Evolutionary conservation across 139 green algal genomes (phyloP).

Genomic region (Chlorella sp.): DNA sequence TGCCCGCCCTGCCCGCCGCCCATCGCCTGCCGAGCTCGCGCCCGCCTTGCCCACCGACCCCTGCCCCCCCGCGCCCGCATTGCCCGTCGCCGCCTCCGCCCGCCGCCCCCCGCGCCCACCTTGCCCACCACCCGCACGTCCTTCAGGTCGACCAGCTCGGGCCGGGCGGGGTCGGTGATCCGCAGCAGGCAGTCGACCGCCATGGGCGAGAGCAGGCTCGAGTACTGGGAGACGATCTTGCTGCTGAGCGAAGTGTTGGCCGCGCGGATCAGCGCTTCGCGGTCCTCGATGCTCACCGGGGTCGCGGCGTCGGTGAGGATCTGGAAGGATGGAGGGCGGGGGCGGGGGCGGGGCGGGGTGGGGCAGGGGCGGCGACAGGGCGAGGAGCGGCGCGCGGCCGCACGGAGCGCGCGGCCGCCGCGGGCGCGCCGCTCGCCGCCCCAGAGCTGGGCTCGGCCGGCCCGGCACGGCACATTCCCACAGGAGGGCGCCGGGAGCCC

Average conservation of each 20-base stretch:
- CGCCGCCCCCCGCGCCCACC: no score
- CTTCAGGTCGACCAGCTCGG: constrained; percentile 89
- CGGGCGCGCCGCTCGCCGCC: no score
- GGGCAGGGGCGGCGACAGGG: not conserved
- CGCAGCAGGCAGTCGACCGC: constrained; percentile 93
- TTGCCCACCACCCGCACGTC: constrained; percentile 91
- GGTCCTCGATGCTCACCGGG: constrained; percentile 91
- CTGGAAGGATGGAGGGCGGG: not conserved
- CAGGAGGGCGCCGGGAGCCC: no score
- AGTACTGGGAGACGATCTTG: constrained; percentile 98
- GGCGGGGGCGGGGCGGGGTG: not conserved
- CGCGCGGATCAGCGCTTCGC: constrained; percentile 86
- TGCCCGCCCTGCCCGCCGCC: no score
- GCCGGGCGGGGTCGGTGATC: constrained; percentile 79
- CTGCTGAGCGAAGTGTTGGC: constrained; percentile 91
- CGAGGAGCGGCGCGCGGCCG: no score
- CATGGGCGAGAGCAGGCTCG: constrained; percentile 93
- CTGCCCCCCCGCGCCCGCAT: no score
- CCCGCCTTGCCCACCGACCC: no score
- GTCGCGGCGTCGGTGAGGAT: constrained; percentile 64
- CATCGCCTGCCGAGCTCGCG: no score
- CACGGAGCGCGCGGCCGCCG: no score
- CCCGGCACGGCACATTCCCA: no score
- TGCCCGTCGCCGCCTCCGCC: no score
- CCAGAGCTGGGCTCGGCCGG: no score